Conservation (phyloP, 305 asterid species). For the Fraxinus nigra region DNA sequence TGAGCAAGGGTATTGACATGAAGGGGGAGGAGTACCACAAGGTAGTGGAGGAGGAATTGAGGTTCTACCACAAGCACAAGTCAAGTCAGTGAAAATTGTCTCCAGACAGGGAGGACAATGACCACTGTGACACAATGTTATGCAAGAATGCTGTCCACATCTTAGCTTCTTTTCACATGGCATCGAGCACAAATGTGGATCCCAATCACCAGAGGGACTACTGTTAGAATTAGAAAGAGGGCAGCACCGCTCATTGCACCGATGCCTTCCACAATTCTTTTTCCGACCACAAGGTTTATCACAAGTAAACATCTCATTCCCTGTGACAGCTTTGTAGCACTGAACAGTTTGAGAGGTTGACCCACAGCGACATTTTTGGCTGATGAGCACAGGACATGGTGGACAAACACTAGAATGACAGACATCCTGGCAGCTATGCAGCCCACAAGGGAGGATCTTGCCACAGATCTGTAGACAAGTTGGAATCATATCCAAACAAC, state of each 20-base stretch:
- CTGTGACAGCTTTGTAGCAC: constrained; percentile 60
- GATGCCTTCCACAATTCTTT: constrained; percentile 93
- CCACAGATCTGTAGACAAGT: constrained; percentile 71
- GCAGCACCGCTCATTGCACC: constrained; percentile 93
- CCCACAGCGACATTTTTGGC: constrained; percentile 85
- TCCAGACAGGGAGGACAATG: constrained; percentile 96
- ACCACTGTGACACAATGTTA: constrained; percentile 84
- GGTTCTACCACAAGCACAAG: constrained; percentile 90
- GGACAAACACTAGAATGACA: constrained; percentile 82
- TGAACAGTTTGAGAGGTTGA: constrained; percentile 80
- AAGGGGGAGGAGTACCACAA: constrained; percentile 87
- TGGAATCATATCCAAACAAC: constrained; percentile 80
- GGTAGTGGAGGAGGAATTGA: constrained; percentile 94
- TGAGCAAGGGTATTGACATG: constrained; percentile 86
- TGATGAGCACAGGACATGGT: constrained; percentile 64
- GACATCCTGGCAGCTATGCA: constrained; percentile 59
- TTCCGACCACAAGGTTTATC: constrained; percentile 84
- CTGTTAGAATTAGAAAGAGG: constrained; percentile 54
- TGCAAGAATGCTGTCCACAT: constrained; percentile 93
- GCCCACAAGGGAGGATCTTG: constrained; percentile 69
- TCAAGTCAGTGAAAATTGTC: constrained; percentile 77
- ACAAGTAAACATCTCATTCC: constrained; percentile 58
- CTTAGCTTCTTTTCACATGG: constrained; percentile 93
- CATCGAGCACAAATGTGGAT: constrained; percentile 89
- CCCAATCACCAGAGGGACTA: constrained; percentile 49